Base-by-base conservation (phyloP, 768 basidiomycete genomes). In the Termitomyces sp. region DNA sequence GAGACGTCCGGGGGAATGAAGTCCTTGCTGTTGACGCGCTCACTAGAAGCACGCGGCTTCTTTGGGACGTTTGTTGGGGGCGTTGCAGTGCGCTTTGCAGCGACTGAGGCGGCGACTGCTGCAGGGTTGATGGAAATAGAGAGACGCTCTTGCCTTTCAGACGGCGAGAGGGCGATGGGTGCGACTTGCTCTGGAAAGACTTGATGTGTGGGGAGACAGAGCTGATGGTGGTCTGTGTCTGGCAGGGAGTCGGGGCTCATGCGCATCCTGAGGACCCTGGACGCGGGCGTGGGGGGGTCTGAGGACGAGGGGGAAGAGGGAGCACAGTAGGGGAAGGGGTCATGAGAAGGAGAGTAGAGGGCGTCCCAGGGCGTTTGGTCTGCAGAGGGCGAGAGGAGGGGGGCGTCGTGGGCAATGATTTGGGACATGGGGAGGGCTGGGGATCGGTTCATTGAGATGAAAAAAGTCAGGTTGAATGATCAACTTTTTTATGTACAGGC, bases 1-100 rank as follows among this genome's bases (percentile, higher is more conserved):
- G 85, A 83, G 60, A 94, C 92, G 70, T 95, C 92, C 51, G 93
- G 93, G 12, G 92, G 91, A 20, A 95, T 71, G 67, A 94, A 95
- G 71, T 93, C 91, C 74, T 89, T 92, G 71, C 83, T 88, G 60
- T 73, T 77, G 61, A 83, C 75, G 58, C 81, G 79, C 67, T 83
- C 82, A 53, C 74, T 79, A 35, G 74, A 67, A 26, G 79, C 73
- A 59, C 79, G 67, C 12, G 69, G 75, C 63, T 80, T 81, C 71
- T 77, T 78, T 18, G 75, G 67, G 10, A 68, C 64, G 33, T 65
- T 63, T 46, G 77, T 67, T 35, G 77, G 68, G 9, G 80, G 77
- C 54, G 75, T 77, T 5, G 82, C 77, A 12, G 77, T 74, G 70
- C 83, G 79, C 65, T 83, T 78, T 55, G 68, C 69, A 51, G 69